Conservation (phyloP, 352 stramenopile species). For the Phytophthora litchii region DNA sequence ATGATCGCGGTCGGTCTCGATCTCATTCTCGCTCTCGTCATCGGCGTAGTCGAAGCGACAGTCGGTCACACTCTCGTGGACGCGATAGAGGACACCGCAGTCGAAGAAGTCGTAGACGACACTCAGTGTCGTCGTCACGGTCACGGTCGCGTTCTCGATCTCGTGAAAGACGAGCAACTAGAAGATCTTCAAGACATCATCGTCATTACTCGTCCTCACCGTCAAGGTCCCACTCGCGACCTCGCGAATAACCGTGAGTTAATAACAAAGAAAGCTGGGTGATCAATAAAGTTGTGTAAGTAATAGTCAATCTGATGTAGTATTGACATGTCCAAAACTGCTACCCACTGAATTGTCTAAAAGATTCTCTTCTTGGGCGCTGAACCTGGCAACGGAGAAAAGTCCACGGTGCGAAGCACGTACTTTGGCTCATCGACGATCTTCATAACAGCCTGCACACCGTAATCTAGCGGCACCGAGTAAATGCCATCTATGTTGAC, state of each 20-base stretch:
- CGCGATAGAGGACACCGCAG: constrained; percentile 21
- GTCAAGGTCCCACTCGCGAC: constrained; percentile 44
- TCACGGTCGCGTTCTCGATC: constrained; percentile 48
- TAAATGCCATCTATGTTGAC: constrained; percentile 89
- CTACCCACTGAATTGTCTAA: constrained; percentile 29
- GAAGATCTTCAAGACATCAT: constrained; percentile 19
- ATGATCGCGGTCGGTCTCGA: constrained; percentile 19
- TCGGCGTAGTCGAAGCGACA: constrained; percentile 29
- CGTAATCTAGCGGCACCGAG: constrained; percentile 88
- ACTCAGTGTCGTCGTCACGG: constrained; percentile 42
- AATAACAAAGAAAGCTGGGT: not conserved
- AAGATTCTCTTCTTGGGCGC: constrained; percentile 38
- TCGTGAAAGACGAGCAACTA: constrained; percentile 21
- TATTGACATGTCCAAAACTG: constrained; percentile 41
- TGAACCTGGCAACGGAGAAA: constrained; percentile 40
- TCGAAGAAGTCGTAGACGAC: constrained; percentile 24
- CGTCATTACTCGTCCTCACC: constrained; percentile 31
- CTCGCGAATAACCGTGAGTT: constrained; percentile 7
- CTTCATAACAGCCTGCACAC: constrained; percentile 91
- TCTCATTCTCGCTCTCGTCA: constrained; percentile 24
- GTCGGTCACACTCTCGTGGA: constrained; percentile 22
- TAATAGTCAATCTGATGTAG: too few species aligned
- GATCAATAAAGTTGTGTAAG: not conserved
- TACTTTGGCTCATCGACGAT: constrained; percentile 89
- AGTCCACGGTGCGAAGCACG: constrained; percentile 84